Percentiles rank a stretch among this genome's conserved stretches.
Evolutionary conservation across 1,139 yeast genomes (phyloP).

Genomic region (Pneumocystis sp.): DNA sequence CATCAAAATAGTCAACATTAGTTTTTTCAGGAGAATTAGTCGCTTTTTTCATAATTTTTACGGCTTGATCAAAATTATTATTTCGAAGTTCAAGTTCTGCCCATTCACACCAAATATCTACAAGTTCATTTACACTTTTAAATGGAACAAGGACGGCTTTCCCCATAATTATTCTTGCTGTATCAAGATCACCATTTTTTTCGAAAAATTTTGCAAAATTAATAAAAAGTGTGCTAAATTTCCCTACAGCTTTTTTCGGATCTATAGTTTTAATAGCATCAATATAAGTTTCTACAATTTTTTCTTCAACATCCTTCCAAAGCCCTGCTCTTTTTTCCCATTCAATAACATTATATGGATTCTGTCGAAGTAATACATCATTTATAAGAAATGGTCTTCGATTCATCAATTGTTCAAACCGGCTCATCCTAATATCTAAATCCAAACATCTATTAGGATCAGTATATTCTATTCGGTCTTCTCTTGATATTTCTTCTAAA

Average conservation of each 20-base stretch:
- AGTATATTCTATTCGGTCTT: conserved; percentile 11
- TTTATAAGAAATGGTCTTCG: conserved; percentile 43
- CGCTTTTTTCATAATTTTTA: conserved; percentile 39
- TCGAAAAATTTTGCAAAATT: conserved; percentile 55
- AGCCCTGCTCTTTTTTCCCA: conserved; percentile 54
- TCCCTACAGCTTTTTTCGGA: conserved; percentile 38
- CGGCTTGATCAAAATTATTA: conserved; percentile 40
- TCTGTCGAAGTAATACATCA: conserved; percentile 51
- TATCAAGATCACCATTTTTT: conserved; percentile 36
- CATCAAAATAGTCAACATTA: conserved; percentile 29
- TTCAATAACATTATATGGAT: conserved; percentile 43
- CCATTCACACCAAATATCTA: conserved; percentile 59
- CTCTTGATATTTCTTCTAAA: conserved; percentile 23
- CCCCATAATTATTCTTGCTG: conserved; percentile 49
- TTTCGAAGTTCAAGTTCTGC: conserved; percentile 40
- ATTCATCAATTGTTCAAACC: conserved; percentile 42
- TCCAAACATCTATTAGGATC: conserved; percentile 19
- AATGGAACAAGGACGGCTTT: conserved; percentile 63
- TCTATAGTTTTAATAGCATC: conserved; percentile 54
- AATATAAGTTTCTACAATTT: conserved; percentile 43
- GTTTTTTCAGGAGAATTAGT: conserved; percentile 31
- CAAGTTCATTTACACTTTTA: conserved; percentile 46
- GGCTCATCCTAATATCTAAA: conserved; percentile 33
- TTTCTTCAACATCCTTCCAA: conserved; percentile 27
- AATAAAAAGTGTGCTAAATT: conserved; percentile 43